Conservation (phyloP, 2,329 filamentous ascomycete genomes). For the Microascus cirrosus region DNA sequence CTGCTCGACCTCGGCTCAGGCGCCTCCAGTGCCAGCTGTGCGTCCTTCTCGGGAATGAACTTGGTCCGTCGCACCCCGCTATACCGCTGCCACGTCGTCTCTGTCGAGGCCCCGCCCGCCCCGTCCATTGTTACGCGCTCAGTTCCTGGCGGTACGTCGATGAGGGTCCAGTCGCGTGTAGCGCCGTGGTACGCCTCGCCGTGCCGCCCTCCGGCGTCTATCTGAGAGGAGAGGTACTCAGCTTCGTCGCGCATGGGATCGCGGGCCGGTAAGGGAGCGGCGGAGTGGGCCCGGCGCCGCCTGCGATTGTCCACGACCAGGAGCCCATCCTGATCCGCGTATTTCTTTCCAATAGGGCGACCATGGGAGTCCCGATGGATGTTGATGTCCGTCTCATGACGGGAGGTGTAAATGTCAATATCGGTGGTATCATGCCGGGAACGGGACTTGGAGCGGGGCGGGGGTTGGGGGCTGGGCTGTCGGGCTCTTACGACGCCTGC, state of each 20-base stretch:
- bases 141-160: slow-evolving; percentile 77
- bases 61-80: slow-evolving; percentile 65
- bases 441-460: slow-evolving; percentile 26
- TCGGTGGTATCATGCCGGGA: slow-evolving; percentile 43
- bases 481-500: slow-evolving; percentile 32
- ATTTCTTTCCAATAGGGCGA: slow-evolving; percentile 15
- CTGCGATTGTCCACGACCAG: slow-evolving; percentile 29
- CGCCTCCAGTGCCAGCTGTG: slow-evolving; percentile 7
- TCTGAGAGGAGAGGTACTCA: slow-evolving; percentile 44
- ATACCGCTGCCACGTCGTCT: slow-evolving; percentile 70
- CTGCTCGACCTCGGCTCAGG: slow-evolving; percentile 14
- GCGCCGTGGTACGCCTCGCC: slow-evolving; percentile 66
- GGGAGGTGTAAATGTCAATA: slow-evolving; percentile 48
- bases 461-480: slow-evolving; percentile 36
- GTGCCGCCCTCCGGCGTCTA: slow-evolving; percentile 50
- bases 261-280: slow-evolving; percentile 24
- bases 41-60: slow-evolving; percentile 59
- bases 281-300: slow-evolving; percentile 41
- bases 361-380: slow-evolving; percentile 27
- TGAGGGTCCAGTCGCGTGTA: slow-evolving; percentile 67
- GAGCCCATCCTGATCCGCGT: slow-evolving; percentile 32
- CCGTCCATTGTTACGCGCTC: slow-evolving; percentile 76
- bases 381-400: slow-evolving; percentile 45
- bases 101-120: slow-evolving; percentile 60
- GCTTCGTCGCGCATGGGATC: slow-evolving; percentile 43